A percentile compares a stretch with the other conserved stretches of the same genome.
Conservation (phyloP, 306 rosid genomes). For the Cucumis cinereus region DNA sequence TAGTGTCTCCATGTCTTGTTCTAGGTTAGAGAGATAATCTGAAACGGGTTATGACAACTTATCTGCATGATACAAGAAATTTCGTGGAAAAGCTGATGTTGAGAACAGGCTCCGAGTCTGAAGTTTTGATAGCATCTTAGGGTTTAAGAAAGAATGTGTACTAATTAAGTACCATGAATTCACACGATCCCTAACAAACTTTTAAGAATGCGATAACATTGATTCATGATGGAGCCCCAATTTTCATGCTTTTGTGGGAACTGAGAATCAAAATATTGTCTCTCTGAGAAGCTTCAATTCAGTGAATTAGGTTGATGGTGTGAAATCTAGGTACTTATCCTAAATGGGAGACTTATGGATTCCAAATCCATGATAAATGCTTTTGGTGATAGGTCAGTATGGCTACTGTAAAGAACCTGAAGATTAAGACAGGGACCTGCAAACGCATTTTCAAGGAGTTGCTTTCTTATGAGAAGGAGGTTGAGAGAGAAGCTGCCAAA, state of each 20-base stretch:
- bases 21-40: too few species aligned
- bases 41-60: not conserved
- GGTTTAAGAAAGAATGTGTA: not conserved
- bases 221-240: not conserved
- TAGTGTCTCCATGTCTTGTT: too few species aligned
- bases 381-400: slow-evolving; percentile 18
- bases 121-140: not conserved
- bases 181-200: not conserved
- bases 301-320: not conserved
- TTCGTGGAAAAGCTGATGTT: not conserved
- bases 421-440: slow-evolving; percentile 71
- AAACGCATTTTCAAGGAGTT: slow-evolving; percentile 73
- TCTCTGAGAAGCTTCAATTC: not conserved
- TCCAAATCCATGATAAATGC: not conserved
- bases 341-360: not conserved
- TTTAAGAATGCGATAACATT: not conserved
- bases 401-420: slow-evolving; percentile 53
- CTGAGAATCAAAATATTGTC: not conserved
- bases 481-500: slow-evolving; percentile 76
- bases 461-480: slow-evolving; percentile 75
- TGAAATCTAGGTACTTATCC: not conserved
- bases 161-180: not conserved
- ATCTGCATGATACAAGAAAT: not conserved
- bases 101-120: not conserved
- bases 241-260: not conserved